Percentiles rank a stretch among this genome's conserved stretches.
These are phyloP conservation scores for Xylona heveae DNA, from an alignment of 495 filamentous ascomycete genomes.

Conservation along the genomic window DNA sequence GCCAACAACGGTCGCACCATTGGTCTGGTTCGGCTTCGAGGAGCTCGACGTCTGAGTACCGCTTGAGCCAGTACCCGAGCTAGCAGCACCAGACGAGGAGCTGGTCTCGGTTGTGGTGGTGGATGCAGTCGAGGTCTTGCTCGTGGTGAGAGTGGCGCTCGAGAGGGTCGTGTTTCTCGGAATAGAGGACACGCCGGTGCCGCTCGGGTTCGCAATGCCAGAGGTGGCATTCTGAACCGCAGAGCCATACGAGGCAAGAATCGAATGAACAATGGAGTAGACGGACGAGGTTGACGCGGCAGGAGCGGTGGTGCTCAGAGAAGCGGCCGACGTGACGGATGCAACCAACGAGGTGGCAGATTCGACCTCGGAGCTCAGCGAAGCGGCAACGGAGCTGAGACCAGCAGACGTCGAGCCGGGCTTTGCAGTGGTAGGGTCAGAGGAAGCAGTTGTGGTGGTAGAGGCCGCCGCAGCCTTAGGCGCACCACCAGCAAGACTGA, in stretches of 20 bases:
- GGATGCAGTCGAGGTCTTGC: conserved; percentile 1
- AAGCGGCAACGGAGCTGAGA: too few species aligned
- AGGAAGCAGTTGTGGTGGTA: conserved; percentile 1
- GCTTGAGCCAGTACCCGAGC: conserved; percentile 6
- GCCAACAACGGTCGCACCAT: conserved; percentile 7
- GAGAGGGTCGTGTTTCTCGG: conserved; percentile 8
- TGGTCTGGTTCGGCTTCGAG: too few species aligned
- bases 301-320: conserved; percentile 1
- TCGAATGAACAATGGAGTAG: conserved; percentile 1
- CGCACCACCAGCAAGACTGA: conserved; percentile 12
- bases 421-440: not conserved
- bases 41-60: conserved; percentile 5
- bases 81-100: conserved; percentile 1
- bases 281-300: conserved; percentile 1
- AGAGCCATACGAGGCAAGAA: too few species aligned
- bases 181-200: conserved; percentile 6
- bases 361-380: too few species aligned
- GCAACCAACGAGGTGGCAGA: too few species aligned
- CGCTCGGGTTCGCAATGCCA: too few species aligned
- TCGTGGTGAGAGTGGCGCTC: conserved; percentile 1
- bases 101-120: conserved; percentile 1
- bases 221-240: too few species aligned
- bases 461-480: conserved; percentile 5
- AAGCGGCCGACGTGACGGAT: too few species aligned
- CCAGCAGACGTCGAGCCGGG: too few species aligned